phyloP scores from a whole-genome alignment of 164 flowering plant species.

The Tinospora cordifolia region DNA sequence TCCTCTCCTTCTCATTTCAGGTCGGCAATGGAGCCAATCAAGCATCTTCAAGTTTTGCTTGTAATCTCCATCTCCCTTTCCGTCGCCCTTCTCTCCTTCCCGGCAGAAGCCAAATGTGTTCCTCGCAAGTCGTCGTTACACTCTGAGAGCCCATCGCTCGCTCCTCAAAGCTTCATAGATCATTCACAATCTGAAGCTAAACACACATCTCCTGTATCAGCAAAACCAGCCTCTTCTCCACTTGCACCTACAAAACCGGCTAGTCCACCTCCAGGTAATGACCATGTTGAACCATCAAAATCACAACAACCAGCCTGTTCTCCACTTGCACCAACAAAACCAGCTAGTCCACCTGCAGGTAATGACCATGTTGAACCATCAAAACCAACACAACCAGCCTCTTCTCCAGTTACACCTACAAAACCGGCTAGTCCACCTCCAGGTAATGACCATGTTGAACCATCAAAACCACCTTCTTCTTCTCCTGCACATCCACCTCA shows the following conservation, averaged over 20 bases:
- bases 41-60: background rate
- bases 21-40: constrained; percentile 7
- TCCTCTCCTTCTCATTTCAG: too few relatives aligned
- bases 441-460: background rate
- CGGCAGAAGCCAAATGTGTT: constrained; percentile 15
- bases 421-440: background rate
- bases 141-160: too few relatives aligned
- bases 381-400: too few relatives aligned
- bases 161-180: too few relatives aligned
- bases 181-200: too few relatives aligned
- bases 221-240: background rate
- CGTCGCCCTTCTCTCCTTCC: constrained; percentile 12
- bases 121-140: constrained; percentile 3
- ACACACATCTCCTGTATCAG: background rate
- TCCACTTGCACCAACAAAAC: constrained; percentile 5
- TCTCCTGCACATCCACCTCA: constrained; percentile 5
- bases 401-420: background rate
- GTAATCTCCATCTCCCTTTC: constrained; percentile 12
- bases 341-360: too few relatives aligned
- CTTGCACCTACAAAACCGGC: background rate
- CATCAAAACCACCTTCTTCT: background rate
- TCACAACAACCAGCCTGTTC: background rate
- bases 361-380: background rate
- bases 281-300: background rate
- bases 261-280: background rate